Conservation (phyloP, 345 rosid genomes). For the Eucalyptus victrix region DNA sequence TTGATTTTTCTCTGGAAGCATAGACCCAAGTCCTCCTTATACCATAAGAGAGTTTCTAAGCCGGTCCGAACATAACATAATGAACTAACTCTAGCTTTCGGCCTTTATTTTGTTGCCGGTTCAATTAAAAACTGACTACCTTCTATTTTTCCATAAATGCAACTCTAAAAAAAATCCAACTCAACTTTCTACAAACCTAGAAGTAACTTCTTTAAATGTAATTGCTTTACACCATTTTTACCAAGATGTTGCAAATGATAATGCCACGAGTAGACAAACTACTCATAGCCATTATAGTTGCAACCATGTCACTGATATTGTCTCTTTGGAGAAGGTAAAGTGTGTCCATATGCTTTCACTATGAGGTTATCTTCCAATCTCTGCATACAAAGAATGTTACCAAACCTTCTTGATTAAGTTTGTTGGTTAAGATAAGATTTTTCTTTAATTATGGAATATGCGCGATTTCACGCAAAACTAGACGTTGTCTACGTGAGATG, state of each 20-base stretch:
- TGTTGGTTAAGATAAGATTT: too few species aligned
- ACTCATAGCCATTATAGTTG: background rate
- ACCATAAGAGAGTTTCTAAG: background rate
- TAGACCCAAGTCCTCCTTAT: background rate
- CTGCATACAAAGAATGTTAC: background rate
- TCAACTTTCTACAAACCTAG: background rate
- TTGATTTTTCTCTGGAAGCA: background rate
- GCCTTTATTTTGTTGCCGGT: background rate
- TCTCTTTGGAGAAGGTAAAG: background rate
- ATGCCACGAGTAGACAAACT: background rate
- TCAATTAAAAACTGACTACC: rapidly evolving
- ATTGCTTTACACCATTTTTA: background rate
- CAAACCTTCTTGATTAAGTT: background rate
- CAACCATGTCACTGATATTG: background rate
- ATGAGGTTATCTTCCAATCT: background rate
- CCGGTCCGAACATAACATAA: rapidly evolving
- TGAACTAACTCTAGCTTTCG: background rate
- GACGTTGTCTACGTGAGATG: background rate
- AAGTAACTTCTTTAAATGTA: background rate
- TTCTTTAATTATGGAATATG: too few species aligned
- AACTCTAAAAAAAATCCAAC: background rate
- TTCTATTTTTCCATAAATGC: background rate
- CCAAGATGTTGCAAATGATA: background rate
- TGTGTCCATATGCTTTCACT: too few species aligned
- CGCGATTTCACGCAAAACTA: background rate